Base-by-base conservation (phyloP, 768 basidiomycete genomes). In the Termitomyces sp. region DNA sequence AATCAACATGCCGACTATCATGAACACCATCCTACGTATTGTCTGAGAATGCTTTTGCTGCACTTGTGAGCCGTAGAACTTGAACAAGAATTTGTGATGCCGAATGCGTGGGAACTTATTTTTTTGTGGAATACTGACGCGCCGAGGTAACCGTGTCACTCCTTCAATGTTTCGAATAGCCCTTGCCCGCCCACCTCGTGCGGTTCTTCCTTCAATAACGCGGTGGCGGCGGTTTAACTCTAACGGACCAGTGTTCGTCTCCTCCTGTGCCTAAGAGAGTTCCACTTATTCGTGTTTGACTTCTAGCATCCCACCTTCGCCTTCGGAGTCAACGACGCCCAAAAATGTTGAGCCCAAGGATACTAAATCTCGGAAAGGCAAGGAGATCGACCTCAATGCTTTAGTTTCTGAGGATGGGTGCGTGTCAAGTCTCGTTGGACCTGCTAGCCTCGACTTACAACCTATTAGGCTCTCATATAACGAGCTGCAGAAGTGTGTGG, bases 101-200 rank as follows among this genome's bases (percentile, higher is more conserved):
- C 49, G 49, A 39, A 16, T n/a, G 45, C 61, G 64, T 65, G 64
- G 50, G 64, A 65, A 62, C 9, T 38, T 55, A 51, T 54, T 59
- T 51, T 63, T 63, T 63, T 51, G 54, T 12, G n/a, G 51, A 20
- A 44, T 28, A 53, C 13, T 57, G 64, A 60, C 58, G 61, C 59
- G 56, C 35, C 46, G 20, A 20, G 38, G 36, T 22, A 45, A n/a
- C 5, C 20, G 44, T 38, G 28, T 44, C 28, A 59, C 18, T 54
- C 38, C 52, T 49, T 13, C 42, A 42, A 67, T 67, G 66, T 55
- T 67, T 42, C 63, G 66, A 61, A 46, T 63, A 24, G 62, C 62
- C 24, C 58, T 67, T 54, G 58, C 67, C 42, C 59, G 65, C 15
- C 62, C 62, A 15, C 59, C 63, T 48, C 63, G 61, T 33, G 59